phyloP scores from a whole-genome alignment of 1,284 basidiomycete species.

The Entoloma clypeatum region DNA sequence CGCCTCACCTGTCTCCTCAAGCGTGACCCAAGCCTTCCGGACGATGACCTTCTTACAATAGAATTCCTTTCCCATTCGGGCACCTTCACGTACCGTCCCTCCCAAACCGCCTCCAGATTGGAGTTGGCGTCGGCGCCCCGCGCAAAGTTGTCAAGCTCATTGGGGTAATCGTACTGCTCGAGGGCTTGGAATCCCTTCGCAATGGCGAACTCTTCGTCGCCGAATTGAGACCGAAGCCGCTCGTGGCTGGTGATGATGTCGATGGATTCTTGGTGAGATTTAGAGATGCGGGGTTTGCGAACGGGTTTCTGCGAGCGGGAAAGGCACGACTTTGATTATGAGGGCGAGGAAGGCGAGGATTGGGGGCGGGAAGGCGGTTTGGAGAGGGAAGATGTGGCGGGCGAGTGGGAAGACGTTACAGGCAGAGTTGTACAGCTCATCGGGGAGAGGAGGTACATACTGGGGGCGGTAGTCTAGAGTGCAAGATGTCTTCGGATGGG shows the following conservation, averaged over 20 bases:
- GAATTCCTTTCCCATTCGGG: conserved; percentile 56
- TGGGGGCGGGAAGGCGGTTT: conserved; percentile 42
- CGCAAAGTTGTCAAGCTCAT: conserved; percentile 50
- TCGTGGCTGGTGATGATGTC: conserved; percentile 48
- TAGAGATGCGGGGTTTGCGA: conserved; percentile 46
- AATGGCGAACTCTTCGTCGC: conserved; percentile 34
- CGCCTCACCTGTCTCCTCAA: conserved; percentile 54
- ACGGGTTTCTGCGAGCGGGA: conserved; percentile 63
- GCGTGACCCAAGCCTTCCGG: conserved; percentile 52
- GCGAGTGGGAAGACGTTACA: conserved; percentile 54
- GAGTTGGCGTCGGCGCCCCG: conserved; percentile 22
- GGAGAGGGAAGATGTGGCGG: conserved; percentile 62
- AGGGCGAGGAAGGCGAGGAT: conserved; percentile 66
- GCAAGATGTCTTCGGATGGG: conserved; percentile 49
- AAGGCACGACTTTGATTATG: conserved; percentile 50
- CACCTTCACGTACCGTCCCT: conserved; percentile 23
- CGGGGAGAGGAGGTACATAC: conserved; percentile 45
- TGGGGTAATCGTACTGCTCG: conserved; percentile 69
- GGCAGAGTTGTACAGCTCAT: conserved; percentile 56
- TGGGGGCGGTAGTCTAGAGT: conserved; percentile 34
- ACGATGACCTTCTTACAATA: conserved; percentile 49
- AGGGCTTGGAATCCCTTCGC: conserved; percentile 43
- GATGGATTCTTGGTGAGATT: conserved; percentile 45
- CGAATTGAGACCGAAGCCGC: conserved; percentile 30
- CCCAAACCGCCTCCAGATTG: conserved; percentile 6